phyloP scores from a whole-genome alignment of 129 eudicot species.

The Calendula officinalis region DNA sequence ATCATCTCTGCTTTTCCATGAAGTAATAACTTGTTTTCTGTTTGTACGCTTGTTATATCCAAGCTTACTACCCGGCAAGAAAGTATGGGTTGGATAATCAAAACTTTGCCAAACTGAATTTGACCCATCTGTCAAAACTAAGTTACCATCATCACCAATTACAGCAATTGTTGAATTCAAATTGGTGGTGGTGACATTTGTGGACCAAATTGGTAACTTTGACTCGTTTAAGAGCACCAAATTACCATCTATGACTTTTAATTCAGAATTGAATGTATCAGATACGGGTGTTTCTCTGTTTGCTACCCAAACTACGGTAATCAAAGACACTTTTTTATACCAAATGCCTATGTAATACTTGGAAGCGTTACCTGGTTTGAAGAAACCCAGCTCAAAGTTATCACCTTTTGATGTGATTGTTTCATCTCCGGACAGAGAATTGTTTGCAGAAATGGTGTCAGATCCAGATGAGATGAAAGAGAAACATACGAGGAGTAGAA shows the following conservation, averaged over 20 bases:
- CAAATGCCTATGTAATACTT: conserved; percentile 54
- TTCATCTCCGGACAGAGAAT: conserved; percentile 38
- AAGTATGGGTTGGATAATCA: conserved; percentile 49
- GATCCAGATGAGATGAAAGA: not conserved
- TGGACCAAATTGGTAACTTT: conserved; percentile 46
- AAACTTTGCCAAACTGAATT: conserved; percentile 51
- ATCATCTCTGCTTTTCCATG: conserved; percentile 47
- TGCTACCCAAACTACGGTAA: conserved; percentile 52
- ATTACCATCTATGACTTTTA: conserved; percentile 41
- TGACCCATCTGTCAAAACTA: conserved; percentile 27
- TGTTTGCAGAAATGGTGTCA: conserved; percentile 24
- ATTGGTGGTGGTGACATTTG: conserved; percentile 25
- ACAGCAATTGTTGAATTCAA: conserved; percentile 5
- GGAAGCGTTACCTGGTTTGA: conserved; percentile 40
- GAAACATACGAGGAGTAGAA: too few relatives aligned
- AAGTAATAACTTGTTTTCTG: conserved; percentile 26
- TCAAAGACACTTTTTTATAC: conserved; percentile 25
- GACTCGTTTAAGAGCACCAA: conserved; percentile 40
- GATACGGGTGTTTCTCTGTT: conserved; percentile 47
- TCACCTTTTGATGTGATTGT: conserved; percentile 30
- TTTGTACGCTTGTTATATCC: conserved; percentile 30
- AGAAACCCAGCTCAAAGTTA: conserved; percentile 46
- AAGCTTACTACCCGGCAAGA: conserved; percentile 38
- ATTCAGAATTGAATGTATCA: conserved; percentile 26
- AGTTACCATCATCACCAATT: conserved; percentile 41